Base-by-base conservation (phyloP, 352 stramenopile species). In the Phytopythium helicoides region DNA sequence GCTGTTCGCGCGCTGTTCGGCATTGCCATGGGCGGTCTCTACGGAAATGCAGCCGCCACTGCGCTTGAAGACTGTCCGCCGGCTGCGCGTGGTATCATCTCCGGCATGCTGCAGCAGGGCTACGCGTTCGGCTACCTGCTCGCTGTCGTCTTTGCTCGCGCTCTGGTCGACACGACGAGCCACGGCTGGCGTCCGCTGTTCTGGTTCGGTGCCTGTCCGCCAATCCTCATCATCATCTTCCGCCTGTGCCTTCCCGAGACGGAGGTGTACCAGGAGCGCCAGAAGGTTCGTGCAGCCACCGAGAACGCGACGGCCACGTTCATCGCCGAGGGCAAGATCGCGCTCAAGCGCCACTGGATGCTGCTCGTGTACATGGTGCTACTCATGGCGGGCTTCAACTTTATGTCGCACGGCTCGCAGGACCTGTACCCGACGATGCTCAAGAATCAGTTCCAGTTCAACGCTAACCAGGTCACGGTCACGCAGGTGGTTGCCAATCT, bases 1-100 rank as follows among this genome's bases (percentile, higher is more conserved):
- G 58, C 47, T 38, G 52, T 71, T 9, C 62, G 64, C 19, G 64
- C 47, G 12, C 38, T 74, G 34, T 76, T 72, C 33, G 70, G 66
- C 12, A 71, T 80, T 37, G 70, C 66, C n/a, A 83, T 80, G 72
- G 72, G 72, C 11, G 72, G 66, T 12, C 34, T 83, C 23, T 83
- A 74, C 51, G 72, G 72, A 15, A 83, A 80, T 35, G 64, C 63
- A 3, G 66, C 60, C 0, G 72, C 68, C 5, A 83, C 72, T 3
- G 68, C 72, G 0, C 63, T 83, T 0, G 68, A 83, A 37, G 66
- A 83, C 54, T 71, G 60, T 3, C 68, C 72, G 23, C 56, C 48
- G 3, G 62, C 55, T 0, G 66, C 72, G n/a, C 68, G 72, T 35
- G 72, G 72, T 52, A 67, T 83, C 48, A 28, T 83, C 22, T 83